phyloP scores from a whole-genome alignment of 2,329 filamentous ascomycete genomes.

The Epichloe sylvatica region DNA sequence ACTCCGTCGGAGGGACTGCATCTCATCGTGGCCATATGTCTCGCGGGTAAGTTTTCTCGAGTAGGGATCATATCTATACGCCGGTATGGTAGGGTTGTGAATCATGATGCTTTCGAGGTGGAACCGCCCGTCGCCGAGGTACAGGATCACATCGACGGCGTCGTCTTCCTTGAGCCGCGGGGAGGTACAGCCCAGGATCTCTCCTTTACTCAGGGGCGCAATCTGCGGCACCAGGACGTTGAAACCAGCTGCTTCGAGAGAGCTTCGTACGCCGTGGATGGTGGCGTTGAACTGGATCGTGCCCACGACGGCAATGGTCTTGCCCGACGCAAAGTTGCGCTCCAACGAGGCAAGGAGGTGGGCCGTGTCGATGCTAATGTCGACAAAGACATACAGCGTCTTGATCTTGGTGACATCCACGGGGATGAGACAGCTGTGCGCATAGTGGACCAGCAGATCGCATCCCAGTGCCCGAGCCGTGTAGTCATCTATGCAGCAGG shows the following conservation, averaged over 20 bases:
- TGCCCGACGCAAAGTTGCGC: slow-evolving; percentile 72
- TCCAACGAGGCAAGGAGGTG: slow-evolving; percentile 79
- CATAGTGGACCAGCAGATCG: slow-evolving; percentile 90
- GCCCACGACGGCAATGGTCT: slow-evolving; percentile 82
- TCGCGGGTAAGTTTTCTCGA: slow-evolving; percentile 83
- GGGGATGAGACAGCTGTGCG: slow-evolving; percentile 90
- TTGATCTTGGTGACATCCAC: slow-evolving; percentile 95
- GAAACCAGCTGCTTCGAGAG: slow-evolving; percentile 74
- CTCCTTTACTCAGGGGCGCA: slow-evolving; percentile 79
- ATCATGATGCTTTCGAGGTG: slow-evolving; percentile 99
- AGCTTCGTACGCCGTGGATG: slow-evolving; percentile 68
- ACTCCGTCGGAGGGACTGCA: slow-evolving; percentile 63
- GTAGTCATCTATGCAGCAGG: slow-evolving; percentile 97
- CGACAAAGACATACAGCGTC: slow-evolving; percentile 94
- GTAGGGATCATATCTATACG: slow-evolving; percentile 95
- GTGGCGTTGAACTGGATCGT: slow-evolving; percentile 99
- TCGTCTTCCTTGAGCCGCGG: slow-evolving; percentile 49
- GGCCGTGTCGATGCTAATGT: slow-evolving; percentile 85
- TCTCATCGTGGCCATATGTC: slow-evolving; percentile 80
- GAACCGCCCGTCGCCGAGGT: slow-evolving; percentile 84
- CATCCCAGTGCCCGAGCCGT: slow-evolving; percentile 88
- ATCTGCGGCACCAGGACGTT: slow-evolving; percentile 82
- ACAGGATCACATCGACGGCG: slow-evolving; percentile 64
- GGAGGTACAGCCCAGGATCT: slow-evolving; percentile 95
- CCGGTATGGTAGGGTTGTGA: slow-evolving; percentile 79